These are phyloP conservation scores for Mycosphaerella arachidis DNA, from an alignment of 2,329 filamentous ascomycete genomes.

Conservation along the genomic window DNA sequence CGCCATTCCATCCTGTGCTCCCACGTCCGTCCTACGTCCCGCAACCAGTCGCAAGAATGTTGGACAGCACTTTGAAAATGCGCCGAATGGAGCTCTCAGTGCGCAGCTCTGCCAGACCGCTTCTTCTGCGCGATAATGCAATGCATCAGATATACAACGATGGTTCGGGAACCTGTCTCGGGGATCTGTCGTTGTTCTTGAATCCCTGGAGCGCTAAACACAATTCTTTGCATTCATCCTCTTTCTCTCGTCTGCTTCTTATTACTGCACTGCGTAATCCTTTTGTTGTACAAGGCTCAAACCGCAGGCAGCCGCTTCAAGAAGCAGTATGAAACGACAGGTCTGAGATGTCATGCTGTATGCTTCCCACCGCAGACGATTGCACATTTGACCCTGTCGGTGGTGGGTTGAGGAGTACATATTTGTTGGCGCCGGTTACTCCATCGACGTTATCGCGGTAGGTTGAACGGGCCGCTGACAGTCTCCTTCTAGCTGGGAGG, in stretches of 20 bases:
- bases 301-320: background rate
- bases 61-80: background rate
- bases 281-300: background rate
- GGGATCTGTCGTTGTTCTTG: background rate
- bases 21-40: background rate
- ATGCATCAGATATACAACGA: background rate
- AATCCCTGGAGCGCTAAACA: background rate
- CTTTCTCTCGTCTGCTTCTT: background rate
- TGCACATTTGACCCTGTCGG: background rate
- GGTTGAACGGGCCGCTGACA: constrained; percentile 20
- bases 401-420: constrained; percentile 3
- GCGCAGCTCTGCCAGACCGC: background rate
- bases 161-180: background rate
- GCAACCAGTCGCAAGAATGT: background rate
- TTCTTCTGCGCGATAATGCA: background rate
- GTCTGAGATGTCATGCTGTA: constrained; percentile 1
- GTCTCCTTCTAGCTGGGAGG: constrained; percentile 18
- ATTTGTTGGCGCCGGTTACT: constrained; percentile 6
- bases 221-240: background rate
- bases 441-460: constrained; percentile 15
- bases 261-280: background rate
- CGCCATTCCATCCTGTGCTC: background rate
- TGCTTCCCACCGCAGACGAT: constrained; percentile 1
- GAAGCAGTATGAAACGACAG: constrained; percentile 1
- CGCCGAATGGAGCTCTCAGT: background rate